These are phyloP conservation scores for Dictyostelium intermedium DNA, from an alignment of 78 protist genomes.

Conservation along the genomic window DNA sequence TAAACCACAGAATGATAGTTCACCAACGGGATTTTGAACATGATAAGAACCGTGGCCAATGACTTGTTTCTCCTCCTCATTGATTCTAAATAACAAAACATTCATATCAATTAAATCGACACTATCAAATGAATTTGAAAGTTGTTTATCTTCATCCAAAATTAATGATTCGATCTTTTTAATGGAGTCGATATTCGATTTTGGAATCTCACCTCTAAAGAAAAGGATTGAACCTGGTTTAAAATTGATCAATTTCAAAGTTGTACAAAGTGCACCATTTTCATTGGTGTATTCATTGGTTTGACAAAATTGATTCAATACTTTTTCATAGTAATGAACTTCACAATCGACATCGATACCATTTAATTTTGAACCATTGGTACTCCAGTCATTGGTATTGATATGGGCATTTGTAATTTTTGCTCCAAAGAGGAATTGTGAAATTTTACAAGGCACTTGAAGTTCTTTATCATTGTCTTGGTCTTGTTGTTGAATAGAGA, in stretches of 20 bases:
- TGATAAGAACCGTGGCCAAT: constrained; percentile 41
- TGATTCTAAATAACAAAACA: constrained; percentile 61
- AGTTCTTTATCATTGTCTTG: neutral
- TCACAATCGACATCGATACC: constrained; percentile 33
- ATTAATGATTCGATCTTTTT: neutral
- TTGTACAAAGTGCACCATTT: neutral
- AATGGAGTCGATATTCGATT: neutral
- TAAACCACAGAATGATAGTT: constrained; percentile 67
- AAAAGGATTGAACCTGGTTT: constrained; percentile 59
- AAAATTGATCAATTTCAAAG: constrained; percentile 30
- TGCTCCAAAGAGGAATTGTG: constrained; percentile 69
- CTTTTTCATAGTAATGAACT: neutral
- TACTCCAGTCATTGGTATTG: neutral
- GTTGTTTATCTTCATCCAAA: neutral
- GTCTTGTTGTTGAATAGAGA: neutral
- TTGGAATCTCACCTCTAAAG: constrained; percentile 55
- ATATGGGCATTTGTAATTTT: neutral
- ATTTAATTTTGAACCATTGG: neutral
- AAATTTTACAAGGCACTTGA: constrained; percentile 64
- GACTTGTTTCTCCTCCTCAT: constrained; percentile 64
- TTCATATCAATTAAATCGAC: constrained; percentile 70
- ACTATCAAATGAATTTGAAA: neutral
- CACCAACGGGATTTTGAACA: constrained; percentile 25
- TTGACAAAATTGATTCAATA: constrained; percentile 3
- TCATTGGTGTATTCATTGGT: neutral